Evolutionary conservation across 345 rosid genomes (phyloP).

Genomic region (Euphorbia lathyris): DNA sequence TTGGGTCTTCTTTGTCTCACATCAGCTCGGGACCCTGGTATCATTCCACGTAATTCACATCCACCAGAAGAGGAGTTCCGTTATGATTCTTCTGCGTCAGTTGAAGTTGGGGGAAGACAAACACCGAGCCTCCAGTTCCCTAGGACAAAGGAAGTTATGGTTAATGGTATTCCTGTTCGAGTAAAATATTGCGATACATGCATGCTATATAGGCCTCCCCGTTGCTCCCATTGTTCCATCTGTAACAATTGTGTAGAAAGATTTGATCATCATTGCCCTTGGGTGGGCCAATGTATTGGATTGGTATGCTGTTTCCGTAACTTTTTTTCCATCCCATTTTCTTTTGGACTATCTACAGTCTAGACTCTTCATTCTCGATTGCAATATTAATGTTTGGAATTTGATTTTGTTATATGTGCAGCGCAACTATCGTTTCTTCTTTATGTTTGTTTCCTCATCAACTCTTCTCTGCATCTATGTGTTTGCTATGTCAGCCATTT

Average conservation of each 20-base stretch:
- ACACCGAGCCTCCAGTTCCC: constrained; percentile 88
- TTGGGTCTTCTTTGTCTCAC: constrained; percentile 80
- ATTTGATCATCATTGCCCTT: constrained; percentile 98
- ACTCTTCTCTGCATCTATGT: constrained; percentile 89
- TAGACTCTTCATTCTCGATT: neutral
- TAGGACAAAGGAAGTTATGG: constrained; percentile 77
- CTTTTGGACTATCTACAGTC: neutral
- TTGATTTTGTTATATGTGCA: constrained; percentile 33
- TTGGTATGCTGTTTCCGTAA: constrained; percentile 50
- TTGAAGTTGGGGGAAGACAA: constrained; percentile 72
- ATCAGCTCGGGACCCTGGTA: constrained; percentile 94
- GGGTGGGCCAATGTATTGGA: constrained; percentile 99
- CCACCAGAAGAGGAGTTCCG: constrained; percentile 94
- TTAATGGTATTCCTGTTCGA: constrained; percentile 76
- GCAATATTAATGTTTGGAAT: neutral
- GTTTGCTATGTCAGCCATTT: constrained; percentile 73
- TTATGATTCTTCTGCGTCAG: constrained; percentile 53
- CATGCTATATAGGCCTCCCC: constrained; percentile 98
- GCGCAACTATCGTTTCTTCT: constrained; percentile 97
- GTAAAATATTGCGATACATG: constrained; percentile 96
- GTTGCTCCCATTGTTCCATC: constrained; percentile 94
- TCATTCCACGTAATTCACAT: constrained; percentile 78
- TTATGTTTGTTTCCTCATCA: constrained; percentile 87
- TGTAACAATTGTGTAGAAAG: constrained; percentile 94
- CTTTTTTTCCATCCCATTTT: neutral